These are phyloP conservation scores for Pichia sp. DNA, from an alignment of 1,139 yeast genomes.

Conservation along the genomic window DNA sequence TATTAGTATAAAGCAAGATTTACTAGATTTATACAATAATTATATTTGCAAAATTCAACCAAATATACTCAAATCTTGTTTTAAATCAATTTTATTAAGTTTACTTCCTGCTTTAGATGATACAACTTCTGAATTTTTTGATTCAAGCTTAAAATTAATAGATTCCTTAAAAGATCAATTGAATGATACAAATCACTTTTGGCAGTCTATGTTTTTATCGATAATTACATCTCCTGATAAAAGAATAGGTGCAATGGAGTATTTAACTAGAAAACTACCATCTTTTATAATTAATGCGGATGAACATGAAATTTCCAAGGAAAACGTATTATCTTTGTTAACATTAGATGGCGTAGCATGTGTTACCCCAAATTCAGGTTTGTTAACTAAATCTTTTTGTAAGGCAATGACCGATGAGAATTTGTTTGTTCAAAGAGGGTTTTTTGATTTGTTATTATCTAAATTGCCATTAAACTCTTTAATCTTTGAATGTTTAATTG, in stretches of 20 bases:
- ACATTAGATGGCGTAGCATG: conserved; percentile 52
- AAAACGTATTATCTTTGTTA: conserved; percentile 15
- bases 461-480: conserved; percentile 61
- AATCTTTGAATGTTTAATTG: conserved; percentile 43
- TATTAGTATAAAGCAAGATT: conserved; percentile 74
- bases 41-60: conserved; percentile 51
- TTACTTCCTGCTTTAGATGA: conserved; percentile 88
- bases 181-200: conserved; percentile 67
- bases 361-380: conserved; percentile 72
- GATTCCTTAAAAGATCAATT: conserved; percentile 55
- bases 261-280: conserved; percentile 68
- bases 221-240: conserved; percentile 74
- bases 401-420: conserved; percentile 58
- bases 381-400: conserved; percentile 67
- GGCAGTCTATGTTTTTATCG: conserved; percentile 76
- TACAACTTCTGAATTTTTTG: conserved; percentile 78
- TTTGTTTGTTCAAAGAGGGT: conserved; percentile 79
- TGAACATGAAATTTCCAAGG: conserved; percentile 3
- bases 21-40: conserved; percentile 54
- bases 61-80: conserved; percentile 42
- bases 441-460: conserved; percentile 69
- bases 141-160: conserved; percentile 51
- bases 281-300: conserved; percentile 31
- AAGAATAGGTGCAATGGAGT: conserved; percentile 74
- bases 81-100: conserved; percentile 67